These are phyloP conservation scores for Ceratocystis cubensis DNA, from an alignment of 2,329 filamentous ascomycete species.

Conservation along the genomic window DNA sequence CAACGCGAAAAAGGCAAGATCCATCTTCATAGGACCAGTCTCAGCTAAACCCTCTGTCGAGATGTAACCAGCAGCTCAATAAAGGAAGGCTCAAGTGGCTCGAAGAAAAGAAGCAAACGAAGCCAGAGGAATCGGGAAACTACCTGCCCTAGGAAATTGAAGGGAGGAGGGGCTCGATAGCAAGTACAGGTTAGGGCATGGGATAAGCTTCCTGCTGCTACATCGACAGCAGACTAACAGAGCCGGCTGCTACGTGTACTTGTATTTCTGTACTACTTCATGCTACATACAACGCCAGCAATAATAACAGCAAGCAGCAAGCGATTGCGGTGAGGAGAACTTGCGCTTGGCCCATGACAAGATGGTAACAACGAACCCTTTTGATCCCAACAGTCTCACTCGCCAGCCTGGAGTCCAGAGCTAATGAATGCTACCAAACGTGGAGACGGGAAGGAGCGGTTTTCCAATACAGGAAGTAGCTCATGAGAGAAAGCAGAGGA, in stretches of 20 bases:
- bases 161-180: background rate
- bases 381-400: background rate
- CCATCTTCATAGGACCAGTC: background rate
- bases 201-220: background rate
- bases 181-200: background rate
- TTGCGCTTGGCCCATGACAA: background rate
- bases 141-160: background rate
- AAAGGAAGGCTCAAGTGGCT: background rate
- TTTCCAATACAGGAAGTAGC: background rate
- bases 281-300: background rate
- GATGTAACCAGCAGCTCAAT: background rate
- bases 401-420: background rate
- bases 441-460: slow-evolving; percentile 4
- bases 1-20: background rate
- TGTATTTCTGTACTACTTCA: background rate
- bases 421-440: background rate
- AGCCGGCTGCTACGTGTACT: background rate
- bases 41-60: background rate
- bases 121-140: background rate
- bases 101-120: background rate
- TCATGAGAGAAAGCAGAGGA: background rate
- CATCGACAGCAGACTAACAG: background rate
- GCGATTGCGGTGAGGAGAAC: no score
- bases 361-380: background rate
- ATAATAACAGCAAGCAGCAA: background rate